These are phyloP conservation scores for Metschnikowia corniflorae DNA, from an alignment of 805 yeast genomes.

Conservation along the genomic window DNA sequence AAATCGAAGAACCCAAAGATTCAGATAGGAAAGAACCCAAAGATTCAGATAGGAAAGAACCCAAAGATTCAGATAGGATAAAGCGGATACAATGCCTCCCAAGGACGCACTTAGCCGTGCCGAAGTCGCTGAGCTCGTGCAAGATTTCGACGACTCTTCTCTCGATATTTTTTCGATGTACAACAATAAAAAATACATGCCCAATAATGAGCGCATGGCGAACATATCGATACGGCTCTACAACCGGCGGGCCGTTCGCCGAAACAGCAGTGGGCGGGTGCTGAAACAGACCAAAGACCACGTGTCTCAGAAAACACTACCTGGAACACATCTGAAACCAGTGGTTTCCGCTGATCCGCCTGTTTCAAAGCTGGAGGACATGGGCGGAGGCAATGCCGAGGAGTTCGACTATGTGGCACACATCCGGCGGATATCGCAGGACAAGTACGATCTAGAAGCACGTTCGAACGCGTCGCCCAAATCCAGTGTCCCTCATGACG, in stretches of 20 bases:
- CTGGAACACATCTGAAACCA: not conserved
- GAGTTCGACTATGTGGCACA: conserved; percentile 47
- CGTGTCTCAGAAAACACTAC: not conserved
- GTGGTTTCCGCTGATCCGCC: not conserved
- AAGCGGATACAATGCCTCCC: conserved; percentile 3
- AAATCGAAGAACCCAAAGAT: too few relatives aligned
- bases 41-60: not conserved
- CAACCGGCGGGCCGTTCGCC: conserved; percentile 28
- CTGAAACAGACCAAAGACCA: conserved; percentile 1
- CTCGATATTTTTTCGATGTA: conserved; percentile 40
- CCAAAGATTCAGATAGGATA: not conserved
- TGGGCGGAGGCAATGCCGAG: conserved; percentile 27
- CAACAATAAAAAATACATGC: conserved; percentile 38
- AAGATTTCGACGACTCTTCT: conserved; percentile 36
- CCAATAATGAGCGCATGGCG: conserved; percentile 39
- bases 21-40: too few relatives aligned
- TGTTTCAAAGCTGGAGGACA: conserved; percentile 1
- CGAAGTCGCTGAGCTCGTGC: conserved; percentile 21
- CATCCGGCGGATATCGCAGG: conserved; percentile 40
- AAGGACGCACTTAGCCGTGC: conserved; percentile 2
- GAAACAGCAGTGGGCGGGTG: conserved; percentile 1
- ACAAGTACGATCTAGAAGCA: conserved; percentile 23
- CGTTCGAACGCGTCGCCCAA: not conserved
- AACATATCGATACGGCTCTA: conserved; percentile 47
- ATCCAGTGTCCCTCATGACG: too few relatives aligned